phyloP scores from a whole-genome alignment of 2,329 filamentous ascomycete species.

The Sphaceloma murrayae region DNA sequence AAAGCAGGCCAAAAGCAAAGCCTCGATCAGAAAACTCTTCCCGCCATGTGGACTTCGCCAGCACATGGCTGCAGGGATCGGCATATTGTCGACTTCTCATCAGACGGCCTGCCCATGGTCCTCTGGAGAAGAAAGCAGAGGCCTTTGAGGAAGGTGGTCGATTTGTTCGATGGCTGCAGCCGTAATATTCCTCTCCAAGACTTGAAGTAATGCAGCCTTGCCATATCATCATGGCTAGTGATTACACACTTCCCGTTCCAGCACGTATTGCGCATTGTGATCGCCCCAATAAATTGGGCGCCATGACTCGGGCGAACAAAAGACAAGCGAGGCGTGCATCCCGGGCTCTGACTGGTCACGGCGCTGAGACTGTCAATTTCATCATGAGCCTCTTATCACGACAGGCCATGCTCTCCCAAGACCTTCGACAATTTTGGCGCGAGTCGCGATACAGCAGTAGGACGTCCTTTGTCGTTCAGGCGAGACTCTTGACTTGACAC shows the following conservation, averaged over 20 bases:
- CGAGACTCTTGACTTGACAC: no score
- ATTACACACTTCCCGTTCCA: conserved; percentile 9
- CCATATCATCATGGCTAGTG: conserved; percentile 3
- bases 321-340: conserved; percentile 4
- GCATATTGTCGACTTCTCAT: not conserved
- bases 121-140: not conserved
- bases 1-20: conserved; percentile 1
- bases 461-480: no score
- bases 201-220: not conserved
- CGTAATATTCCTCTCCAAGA: no score
- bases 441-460: no score
- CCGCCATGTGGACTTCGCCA: conserved; percentile 2
- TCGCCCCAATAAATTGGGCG: conserved; percentile 6
- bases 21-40: conserved; percentile 13
- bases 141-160: not conserved
- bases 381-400: no score
- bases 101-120: not conserved
- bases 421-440: no score
- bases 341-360: not conserved
- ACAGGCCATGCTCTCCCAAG: no score
- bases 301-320: conserved; percentile 10
- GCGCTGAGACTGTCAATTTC: not conserved
- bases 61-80: conserved; percentile 13
- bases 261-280: conserved; percentile 15
- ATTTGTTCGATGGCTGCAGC: no score